These are phyloP conservation scores for Hortiboletus rubellus DNA, from an alignment of 1,284 basidiomycete species.

Conservation along the genomic window DNA sequence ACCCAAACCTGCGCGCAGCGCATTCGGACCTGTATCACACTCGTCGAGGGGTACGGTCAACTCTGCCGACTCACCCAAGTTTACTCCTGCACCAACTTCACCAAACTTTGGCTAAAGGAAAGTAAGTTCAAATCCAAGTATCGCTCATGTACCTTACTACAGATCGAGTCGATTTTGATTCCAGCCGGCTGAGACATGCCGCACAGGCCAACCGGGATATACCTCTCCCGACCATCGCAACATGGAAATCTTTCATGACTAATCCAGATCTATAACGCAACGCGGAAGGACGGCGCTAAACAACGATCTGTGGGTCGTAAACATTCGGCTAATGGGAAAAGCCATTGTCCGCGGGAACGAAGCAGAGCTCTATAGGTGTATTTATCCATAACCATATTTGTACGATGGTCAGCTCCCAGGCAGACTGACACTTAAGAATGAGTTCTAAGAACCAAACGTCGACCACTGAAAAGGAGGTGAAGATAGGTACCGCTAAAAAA, in stretches of 20 bases:
- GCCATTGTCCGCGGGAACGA: neutral
- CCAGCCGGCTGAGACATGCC: slow-evolving; percentile 45
- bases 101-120: slow-evolving; percentile 42
- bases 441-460: neutral
- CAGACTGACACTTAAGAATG: too few species aligned
- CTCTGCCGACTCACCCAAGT: slow-evolving; percentile 41
- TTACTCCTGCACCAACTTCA: slow-evolving; percentile 56
- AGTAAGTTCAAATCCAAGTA: neutral
- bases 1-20: slow-evolving; percentile 42
- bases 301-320: neutral
- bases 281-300: neutral
- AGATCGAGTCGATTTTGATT: slow-evolving; percentile 48
- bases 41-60: neutral
- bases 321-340: neutral
- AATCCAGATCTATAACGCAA: neutral
- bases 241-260: slow-evolving; percentile 41
- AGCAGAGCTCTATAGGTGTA: neutral
- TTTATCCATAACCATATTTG: neutral
- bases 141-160: slow-evolving; percentile 34
- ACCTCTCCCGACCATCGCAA: slow-evolving; percentile 56
- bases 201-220: slow-evolving; percentile 53
- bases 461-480: neutral
- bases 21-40: slow-evolving; percentile 47
- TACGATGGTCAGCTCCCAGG: neutral
- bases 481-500: neutral